Percentiles rank a stretch among this genome's conserved stretches.
phyloP scores from a whole-genome alignment of 805 yeast species.

The Komagataella phaffii region DNA sequence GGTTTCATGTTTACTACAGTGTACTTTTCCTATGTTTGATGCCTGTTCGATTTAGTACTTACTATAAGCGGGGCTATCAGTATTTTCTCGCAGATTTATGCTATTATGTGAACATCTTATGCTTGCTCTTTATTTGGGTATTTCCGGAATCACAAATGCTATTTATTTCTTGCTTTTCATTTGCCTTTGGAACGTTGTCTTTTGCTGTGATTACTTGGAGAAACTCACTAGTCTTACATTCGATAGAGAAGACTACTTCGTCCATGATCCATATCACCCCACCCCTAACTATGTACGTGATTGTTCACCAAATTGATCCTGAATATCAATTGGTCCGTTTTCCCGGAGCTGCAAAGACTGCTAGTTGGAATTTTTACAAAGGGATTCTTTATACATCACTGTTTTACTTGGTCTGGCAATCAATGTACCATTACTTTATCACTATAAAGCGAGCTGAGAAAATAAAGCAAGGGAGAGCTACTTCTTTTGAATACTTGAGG shows the following conservation, averaged over 20 bases:
- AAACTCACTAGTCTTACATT: constrained; percentile 82
- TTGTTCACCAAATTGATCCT: constrained; percentile 60
- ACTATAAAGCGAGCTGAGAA: constrained; percentile 68
- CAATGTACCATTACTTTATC: constrained; percentile 80
- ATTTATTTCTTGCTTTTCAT: constrained; percentile 74
- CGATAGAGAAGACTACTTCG: constrained; percentile 84
- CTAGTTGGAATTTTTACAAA: constrained; percentile 58
- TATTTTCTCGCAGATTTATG: constrained; percentile 89
- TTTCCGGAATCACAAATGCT: constrained; percentile 62
- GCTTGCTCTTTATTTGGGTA: constrained; percentile 67
- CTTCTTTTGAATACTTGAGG: constrained; percentile 78
- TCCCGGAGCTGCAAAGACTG: constrained; percentile 64
- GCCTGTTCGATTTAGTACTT: constrained; percentile 79
- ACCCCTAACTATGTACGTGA: constrained; percentile 74
- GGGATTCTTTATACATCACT: constrained; percentile 72
- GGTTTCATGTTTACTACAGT: constrained; percentile 69
- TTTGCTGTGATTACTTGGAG: constrained; percentile 96
- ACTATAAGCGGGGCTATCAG: constrained; percentile 67
- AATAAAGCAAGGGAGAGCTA: constrained; percentile 74
- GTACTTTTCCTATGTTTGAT: constrained; percentile 43
- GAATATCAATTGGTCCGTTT: constrained; percentile 42
- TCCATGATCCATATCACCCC: constrained; percentile 88
- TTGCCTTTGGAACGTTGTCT: constrained; percentile 78
- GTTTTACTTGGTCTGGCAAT: constrained; percentile 84
- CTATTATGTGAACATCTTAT: constrained; percentile 70